Conservation (phyloP, 2,329 filamentous ascomycete species). For the Nectriaceae sp. region DNA sequence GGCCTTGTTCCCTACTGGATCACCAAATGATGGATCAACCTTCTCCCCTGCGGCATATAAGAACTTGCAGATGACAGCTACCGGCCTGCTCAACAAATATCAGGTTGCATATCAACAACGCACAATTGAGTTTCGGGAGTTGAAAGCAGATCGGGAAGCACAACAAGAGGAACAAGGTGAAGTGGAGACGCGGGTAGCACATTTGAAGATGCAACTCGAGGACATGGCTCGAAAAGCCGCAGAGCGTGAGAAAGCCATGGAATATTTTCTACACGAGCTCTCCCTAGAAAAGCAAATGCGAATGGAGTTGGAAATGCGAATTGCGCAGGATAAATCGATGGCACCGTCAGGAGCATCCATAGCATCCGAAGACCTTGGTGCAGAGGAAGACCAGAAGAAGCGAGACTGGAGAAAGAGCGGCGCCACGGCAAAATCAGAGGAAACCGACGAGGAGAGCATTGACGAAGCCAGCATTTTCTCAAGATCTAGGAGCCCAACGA, state of each 20-base stretch:
- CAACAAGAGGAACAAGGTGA: slow-evolving; percentile 59
- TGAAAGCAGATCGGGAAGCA: slow-evolving; percentile 55
- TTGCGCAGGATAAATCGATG: slow-evolving; percentile 29
- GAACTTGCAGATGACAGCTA: slow-evolving; percentile 60
- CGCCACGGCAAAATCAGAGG: slow-evolving; percentile 47
- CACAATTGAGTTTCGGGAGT: slow-evolving; percentile 50
- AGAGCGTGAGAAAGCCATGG: slow-evolving; percentile 55
- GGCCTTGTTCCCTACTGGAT: slow-evolving; percentile 51
- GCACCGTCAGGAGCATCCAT: slow-evolving; percentile 42
- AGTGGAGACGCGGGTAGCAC: slow-evolving; percentile 50
- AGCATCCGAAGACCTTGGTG: slow-evolving; percentile 54
- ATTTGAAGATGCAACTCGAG: slow-evolving; percentile 62
- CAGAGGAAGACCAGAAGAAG: slow-evolving; percentile 51
- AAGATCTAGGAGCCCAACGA: slow-evolving; percentile 58
- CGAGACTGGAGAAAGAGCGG: slow-evolving; percentile 45
- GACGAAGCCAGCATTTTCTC: slow-evolving; percentile 62
- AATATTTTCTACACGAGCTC: slow-evolving; percentile 51
- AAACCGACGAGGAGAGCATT: slow-evolving; percentile 54
- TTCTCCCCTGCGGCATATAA: slow-evolving; percentile 63
- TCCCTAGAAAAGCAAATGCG: slow-evolving; percentile 52
- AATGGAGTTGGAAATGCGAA: slow-evolving; percentile 36
- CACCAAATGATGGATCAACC: slow-evolving; percentile 45
- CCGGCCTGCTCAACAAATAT: slow-evolving; percentile 55
- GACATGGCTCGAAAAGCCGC: slow-evolving; percentile 56
- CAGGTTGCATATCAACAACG: slow-evolving; percentile 61